Conservation (phyloP, 768 basidiomycete species). For the Naganishia antarctica region DNA sequence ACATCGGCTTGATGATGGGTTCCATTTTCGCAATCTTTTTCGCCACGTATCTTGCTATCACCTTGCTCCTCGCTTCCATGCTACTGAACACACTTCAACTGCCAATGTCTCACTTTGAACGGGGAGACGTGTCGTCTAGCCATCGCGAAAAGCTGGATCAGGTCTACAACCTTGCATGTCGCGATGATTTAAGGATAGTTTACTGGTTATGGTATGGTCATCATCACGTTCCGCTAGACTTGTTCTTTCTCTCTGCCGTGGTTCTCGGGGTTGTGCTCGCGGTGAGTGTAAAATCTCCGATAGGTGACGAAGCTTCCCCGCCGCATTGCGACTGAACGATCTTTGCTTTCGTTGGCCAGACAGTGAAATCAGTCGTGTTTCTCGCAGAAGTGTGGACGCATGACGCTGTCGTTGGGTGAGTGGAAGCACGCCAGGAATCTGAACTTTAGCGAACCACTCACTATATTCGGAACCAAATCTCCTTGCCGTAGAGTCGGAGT, state of each 20-base stretch:
- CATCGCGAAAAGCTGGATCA: conserved; percentile 17
- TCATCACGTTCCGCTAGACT: conserved; percentile 11
- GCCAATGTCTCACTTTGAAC: not conserved
- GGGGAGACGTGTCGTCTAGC: not conserved
- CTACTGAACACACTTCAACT: not conserved
- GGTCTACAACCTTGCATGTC: not conserved
- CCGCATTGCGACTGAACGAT: not conserved
- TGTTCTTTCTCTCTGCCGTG: not conserved
- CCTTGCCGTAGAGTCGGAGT: too few relatives aligned
- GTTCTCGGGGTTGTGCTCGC: not conserved
- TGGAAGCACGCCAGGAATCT: too few relatives aligned
- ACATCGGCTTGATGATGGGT: conserved; percentile 2
- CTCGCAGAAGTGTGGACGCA: too few relatives aligned
- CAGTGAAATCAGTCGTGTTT: too few relatives aligned
- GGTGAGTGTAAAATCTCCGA: not conserved
- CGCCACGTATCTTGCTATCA: not conserved
- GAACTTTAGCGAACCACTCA: too few relatives aligned
- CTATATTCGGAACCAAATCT: not conserved
- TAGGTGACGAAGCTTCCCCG: not conserved
- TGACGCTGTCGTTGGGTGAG: too few relatives aligned
- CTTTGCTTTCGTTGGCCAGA: not conserved
- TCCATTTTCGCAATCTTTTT: conserved; percentile 1
- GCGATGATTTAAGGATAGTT: not conserved
- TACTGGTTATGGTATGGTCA: conserved; percentile 17
- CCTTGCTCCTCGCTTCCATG: conserved; percentile 4